Percentiles rank a stretch among this genome's conserved stretches.
phyloP scores from a whole-genome alignment of 2,329 filamentous ascomycete genomes.

The Botrytis squamosa region DNA sequence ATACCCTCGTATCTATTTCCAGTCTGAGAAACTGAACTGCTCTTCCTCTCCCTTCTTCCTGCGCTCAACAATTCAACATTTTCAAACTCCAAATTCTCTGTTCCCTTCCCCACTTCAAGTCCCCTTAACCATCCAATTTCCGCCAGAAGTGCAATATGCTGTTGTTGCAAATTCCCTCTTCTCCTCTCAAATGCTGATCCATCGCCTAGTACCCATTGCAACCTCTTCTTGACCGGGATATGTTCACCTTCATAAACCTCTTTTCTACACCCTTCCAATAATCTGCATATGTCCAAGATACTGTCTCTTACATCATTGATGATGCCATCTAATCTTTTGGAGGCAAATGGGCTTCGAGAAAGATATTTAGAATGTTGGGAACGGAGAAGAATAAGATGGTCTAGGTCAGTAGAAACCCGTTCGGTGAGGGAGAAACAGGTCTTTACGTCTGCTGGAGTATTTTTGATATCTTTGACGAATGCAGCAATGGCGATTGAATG shows the following conservation, averaged over 20 bases:
- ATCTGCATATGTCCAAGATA: neutral
- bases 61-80: neutral
- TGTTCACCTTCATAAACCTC: neutral
- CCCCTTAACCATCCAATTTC: slow-evolving; percentile 17
- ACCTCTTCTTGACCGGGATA: slow-evolving; percentile 1
- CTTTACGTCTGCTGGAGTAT: slow-evolving; percentile 14
- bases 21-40: neutral
- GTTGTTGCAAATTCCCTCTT: slow-evolving; percentile 12
- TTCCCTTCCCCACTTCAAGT: neutral
- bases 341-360: neutral
- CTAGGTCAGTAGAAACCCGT: neutral
- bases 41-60: neutral
- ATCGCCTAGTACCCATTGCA: slow-evolving; percentile 20
- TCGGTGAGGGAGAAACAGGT: slow-evolving; percentile 6
- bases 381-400: slow-evolving; percentile 7
- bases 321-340: neutral
- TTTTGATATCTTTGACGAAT: slow-evolving; percentile 14
- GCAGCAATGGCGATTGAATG: neutral
- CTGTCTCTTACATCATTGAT: neutral
- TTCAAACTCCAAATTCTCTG: slow-evolving; percentile 1
- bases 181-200: slow-evolving; percentile 12
- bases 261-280: slow-evolving; percentile 7
- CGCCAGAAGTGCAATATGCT: slow-evolving; percentile 16
- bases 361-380: neutral
- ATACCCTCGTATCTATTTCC: neutral